phyloP scores from a whole-genome alignment of 2,329 filamentous ascomycete species.

The Beauveria varroae region DNA sequence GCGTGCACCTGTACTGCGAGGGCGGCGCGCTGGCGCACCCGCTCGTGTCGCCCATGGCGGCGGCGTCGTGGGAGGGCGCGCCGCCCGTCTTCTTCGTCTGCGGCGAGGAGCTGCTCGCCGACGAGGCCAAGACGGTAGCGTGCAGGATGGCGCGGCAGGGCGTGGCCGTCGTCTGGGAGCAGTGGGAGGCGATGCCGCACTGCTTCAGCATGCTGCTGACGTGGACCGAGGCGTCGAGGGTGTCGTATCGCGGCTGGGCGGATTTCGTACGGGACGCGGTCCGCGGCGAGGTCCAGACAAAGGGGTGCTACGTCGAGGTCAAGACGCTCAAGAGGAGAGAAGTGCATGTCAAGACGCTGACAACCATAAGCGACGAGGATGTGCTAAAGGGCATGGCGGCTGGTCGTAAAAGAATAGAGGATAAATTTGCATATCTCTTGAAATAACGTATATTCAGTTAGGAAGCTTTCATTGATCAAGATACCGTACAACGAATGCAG shows the following conservation, averaged over 20 bases:
- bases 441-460: neutral
- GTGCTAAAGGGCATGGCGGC: slow-evolving; percentile 26
- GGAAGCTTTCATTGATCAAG: neutral
- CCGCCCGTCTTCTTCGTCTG: slow-evolving; percentile 56
- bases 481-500: neutral
- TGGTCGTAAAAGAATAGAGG: neutral
- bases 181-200: slow-evolving; percentile 69
- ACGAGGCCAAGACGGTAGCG: slow-evolving; percentile 53
- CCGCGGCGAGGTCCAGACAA: slow-evolving; percentile 24
- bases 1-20: slow-evolving; percentile 39
- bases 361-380: slow-evolving; percentile 29
- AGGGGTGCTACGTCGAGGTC: slow-evolving; percentile 35
- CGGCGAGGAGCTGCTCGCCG: slow-evolving; percentile 59
- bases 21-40: slow-evolving; percentile 49
- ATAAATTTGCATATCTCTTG: neutral
- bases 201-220: slow-evolving; percentile 50
- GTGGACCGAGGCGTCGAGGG: slow-evolving; percentile 30
- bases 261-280: slow-evolving; percentile 38
- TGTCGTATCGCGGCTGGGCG: slow-evolving; percentile 45
- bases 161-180: slow-evolving; percentile 51
- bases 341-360: slow-evolving; percentile 30
- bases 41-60: slow-evolving; percentile 51
- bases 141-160: slow-evolving; percentile 41
- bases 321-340: slow-evolving; percentile 37
- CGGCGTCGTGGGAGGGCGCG: slow-evolving; percentile 43